Evolutionary conservation across 2,329 filamentous ascomycete species (phyloP), one percentile per base, ranked within the genome.

Genomic region (Epichloe elymi): DNA sequence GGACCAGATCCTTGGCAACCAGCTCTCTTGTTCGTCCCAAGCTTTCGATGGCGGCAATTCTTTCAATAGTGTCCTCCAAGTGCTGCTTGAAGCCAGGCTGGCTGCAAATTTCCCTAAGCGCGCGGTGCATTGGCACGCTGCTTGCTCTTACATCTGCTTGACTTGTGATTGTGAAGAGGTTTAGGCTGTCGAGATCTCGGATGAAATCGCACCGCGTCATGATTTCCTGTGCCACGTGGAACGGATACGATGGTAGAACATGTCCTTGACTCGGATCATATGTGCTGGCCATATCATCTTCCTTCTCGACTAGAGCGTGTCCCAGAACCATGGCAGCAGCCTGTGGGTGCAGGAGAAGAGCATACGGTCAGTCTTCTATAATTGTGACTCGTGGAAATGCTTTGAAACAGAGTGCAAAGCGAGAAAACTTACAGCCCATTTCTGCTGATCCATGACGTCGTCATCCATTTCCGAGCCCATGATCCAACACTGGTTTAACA

Each of bases 181-280:
- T 97, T 54, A 93, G 79, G 56, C 93, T 87, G 69, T 98, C 93
- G 63, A 97, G 90, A 54, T 82, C 77, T 58, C 93, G 83, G 60
- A 97, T 90, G 65, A 97, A 98, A 67, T 98, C 93, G 53, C 88
- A 85, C 49, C 93, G 79, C 14, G 93, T 97, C 91, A 96, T 96
- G 64, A 96, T 85, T 67, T 96, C 78, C 55, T 91, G 85, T 0
- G 89, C 88, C 58, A 85, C 78, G 64, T 95, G 88, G 51, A 95
- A 80, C 0, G 86, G 81, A 55, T 88, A 85, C 40, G 86, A 79
- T 0, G 93, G 89, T 4, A 97, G 76, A 33, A 88, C 74, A 62
- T 95, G 87, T 36, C 86, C 87, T 10, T 65, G 67, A 14, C 82
- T 71, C 0, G 74, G 68, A 64, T 89, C 77, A 62, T 88, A 91